These are phyloP conservation scores for Nitzschia sp. DNA, from an alignment of 108 stramenopile species.

Conservation along the genomic window DNA sequence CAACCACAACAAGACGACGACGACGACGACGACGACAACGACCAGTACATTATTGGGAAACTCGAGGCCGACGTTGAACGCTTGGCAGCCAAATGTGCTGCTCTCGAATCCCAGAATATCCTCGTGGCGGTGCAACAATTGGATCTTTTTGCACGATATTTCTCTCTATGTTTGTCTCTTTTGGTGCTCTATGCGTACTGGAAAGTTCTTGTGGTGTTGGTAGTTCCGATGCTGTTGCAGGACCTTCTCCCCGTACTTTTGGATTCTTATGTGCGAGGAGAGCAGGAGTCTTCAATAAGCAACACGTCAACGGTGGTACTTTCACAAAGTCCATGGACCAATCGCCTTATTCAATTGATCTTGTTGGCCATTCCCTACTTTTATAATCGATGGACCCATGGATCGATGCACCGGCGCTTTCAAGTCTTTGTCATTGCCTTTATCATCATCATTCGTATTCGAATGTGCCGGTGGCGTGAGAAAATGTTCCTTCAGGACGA, in stretches of 20 bases:
- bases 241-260: neutral
- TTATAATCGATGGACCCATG: slow-evolving; percentile 23
- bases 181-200: slow-evolving; percentile 10
- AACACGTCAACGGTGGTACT: neutral
- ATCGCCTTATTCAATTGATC: neutral
- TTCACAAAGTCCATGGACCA: neutral
- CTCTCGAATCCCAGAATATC: slow-evolving; percentile 36
- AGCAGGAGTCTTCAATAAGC: neutral
- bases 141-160: slow-evolving; percentile 14
- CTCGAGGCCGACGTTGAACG: slow-evolving; percentile 14
- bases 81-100: slow-evolving; percentile 16
- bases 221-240: neutral
- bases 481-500: slow-evolving; percentile 22
- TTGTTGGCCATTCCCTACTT: slow-evolving; percentile 17
- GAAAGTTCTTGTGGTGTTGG: neutral
- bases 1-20: neutral
- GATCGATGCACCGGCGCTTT: slow-evolving; percentile 25
- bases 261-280: neutral
- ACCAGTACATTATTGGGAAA: neutral
- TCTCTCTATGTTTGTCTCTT: neutral
- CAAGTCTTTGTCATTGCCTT: slow-evolving; percentile 37
- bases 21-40: neutral
- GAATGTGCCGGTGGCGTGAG: slow-evolving; percentile 30
- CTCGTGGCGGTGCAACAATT: slow-evolving; percentile 31
- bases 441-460: slow-evolving; percentile 27